Conservation (phyloP, 345 rosid species). For the Citrus hindsii region DNA sequence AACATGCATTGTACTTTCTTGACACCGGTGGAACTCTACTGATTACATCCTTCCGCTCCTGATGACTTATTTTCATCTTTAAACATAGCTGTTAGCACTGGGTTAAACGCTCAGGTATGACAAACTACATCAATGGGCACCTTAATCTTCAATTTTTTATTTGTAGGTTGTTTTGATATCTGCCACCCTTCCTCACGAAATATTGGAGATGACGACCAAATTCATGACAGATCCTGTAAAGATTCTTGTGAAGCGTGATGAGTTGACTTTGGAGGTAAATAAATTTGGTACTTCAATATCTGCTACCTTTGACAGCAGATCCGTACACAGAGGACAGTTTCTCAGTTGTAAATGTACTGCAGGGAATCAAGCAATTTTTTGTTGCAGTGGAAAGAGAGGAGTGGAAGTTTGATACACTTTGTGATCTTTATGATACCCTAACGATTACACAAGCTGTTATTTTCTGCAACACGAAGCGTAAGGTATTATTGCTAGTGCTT, state of each 20-base stretch:
- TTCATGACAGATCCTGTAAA: slow-evolving; percentile 97
- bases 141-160: neutral
- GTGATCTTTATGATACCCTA: slow-evolving; percentile 95
- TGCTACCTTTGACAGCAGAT: neutral
- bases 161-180: slow-evolving; percentile 86
- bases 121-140: neutral
- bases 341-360: slow-evolving; percentile 13
- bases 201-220: slow-evolving; percentile 88
- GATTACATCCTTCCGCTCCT: neutral
- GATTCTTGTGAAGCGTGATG: slow-evolving; percentile 98
- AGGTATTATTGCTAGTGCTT: slow-evolving; percentile 43
- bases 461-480: slow-evolving; percentile 94
- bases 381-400: slow-evolving; percentile 96
- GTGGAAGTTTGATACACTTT: slow-evolving; percentile 96
- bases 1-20: neutral
- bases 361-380: slow-evolving; percentile 96
- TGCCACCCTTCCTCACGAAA: slow-evolving; percentile 96
- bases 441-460: slow-evolving; percentile 95
- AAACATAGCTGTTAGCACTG: neutral
- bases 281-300: neutral
- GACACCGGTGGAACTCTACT: neutral
- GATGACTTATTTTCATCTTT: neutral
- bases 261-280: slow-evolving; percentile 85
- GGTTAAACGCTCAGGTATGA: neutral
- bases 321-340: neutral